Conservation (phyloP, 352 stramenopile genomes). For the Phytophthora sp. region DNA sequence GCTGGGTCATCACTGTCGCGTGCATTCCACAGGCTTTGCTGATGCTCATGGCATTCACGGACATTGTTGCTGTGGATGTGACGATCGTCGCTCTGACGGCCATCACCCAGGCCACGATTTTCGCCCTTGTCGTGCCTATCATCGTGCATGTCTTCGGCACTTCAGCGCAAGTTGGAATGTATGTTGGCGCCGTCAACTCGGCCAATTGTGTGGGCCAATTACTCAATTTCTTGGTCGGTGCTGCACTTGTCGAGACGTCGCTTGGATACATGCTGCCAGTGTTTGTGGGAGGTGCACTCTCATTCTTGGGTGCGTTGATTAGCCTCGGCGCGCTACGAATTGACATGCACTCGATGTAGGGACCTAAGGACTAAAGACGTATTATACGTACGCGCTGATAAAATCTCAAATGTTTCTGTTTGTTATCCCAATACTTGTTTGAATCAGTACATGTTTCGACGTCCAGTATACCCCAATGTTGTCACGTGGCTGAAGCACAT, state of each 20-base stretch:
- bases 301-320: constrained; percentile 65
- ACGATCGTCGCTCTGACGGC: constrained; percentile 52
- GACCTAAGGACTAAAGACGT: too few relatives aligned
- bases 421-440: constrained; percentile 3
- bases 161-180: constrained; percentile 65
- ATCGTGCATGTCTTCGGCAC: constrained; percentile 71
- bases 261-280: constrained; percentile 69
- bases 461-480: constrained; percentile 55
- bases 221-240: constrained; percentile 70
- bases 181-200: constrained; percentile 77
- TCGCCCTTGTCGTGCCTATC: constrained; percentile 73
- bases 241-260: constrained; percentile 65
- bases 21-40: constrained; percentile 57
- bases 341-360: constrained; percentile 84
- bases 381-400: background rate
- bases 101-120: constrained; percentile 64
- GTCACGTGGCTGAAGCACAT: constrained; percentile 37
- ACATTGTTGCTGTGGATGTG: constrained; percentile 49
- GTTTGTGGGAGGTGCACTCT: constrained; percentile 70
- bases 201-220: constrained; percentile 76
- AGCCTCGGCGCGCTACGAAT: constrained; percentile 66
- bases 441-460: constrained; percentile 34
- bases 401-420: too few relatives aligned
- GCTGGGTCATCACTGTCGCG: constrained; percentile 47
- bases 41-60: constrained; percentile 61